phyloP scores from a whole-genome alignment of 768 basidiomycete genomes.

The Cystobasidium onofrii region DNA sequence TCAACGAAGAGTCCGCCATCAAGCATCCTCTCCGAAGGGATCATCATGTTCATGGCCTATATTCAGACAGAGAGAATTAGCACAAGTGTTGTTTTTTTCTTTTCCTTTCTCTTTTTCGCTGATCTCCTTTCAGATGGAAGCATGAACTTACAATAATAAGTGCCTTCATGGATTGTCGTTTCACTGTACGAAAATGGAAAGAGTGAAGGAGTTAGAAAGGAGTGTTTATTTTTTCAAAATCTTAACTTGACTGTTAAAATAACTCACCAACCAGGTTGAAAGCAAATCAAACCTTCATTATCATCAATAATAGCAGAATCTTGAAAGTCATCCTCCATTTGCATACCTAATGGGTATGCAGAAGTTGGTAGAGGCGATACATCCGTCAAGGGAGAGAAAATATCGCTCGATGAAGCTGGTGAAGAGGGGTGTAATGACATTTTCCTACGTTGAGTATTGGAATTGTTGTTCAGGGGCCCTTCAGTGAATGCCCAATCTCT shows the following conservation, averaged over 20 bases:
- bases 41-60: background rate
- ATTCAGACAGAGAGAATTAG: too few species aligned
- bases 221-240: too few species aligned
- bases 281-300: background rate
- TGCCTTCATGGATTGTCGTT: background rate
- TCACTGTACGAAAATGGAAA: background rate
- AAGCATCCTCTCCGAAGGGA: background rate
- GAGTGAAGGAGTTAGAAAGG: too few species aligned
- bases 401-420: background rate
- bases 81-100: too few species aligned
- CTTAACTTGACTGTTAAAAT: too few species aligned
- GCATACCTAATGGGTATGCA: background rate
- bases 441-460: too few species aligned
- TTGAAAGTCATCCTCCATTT: background rate
- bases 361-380: background rate
- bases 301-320: background rate
- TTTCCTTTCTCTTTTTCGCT: too few species aligned
- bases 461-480: background rate
- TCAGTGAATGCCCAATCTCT: background rate
- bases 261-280: background rate
- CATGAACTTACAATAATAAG: slow-evolving; percentile 17
- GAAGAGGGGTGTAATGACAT: background rate
- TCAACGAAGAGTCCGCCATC: too few species aligned
- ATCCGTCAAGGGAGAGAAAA: background rate
- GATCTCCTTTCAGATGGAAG: too few species aligned